phyloP scores from a whole-genome alignment of 768 basidiomycete genomes.

The Lepiota venenata region DNA sequence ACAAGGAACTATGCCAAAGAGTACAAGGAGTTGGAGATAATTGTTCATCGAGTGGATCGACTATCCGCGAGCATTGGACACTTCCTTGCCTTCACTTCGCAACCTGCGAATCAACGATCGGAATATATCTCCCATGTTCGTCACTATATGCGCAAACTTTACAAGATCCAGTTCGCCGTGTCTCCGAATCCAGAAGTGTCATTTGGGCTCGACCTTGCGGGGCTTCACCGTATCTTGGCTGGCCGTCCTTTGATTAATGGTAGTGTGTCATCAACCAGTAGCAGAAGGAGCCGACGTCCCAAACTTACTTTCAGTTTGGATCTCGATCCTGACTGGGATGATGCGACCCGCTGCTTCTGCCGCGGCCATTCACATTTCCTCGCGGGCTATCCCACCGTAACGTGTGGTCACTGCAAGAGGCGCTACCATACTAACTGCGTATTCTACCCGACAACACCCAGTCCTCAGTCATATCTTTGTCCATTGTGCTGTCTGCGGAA shows the following conservation, averaged over 20 bases:
- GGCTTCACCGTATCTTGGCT: conserved; percentile 78
- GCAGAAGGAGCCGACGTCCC: conserved; percentile 50
- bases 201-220: conserved; percentile 79
- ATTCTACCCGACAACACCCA: conserved; percentile 49
- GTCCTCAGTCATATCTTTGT: conserved; percentile 42
- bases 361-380: conserved; percentile 63
- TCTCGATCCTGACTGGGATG: conserved; percentile 66
- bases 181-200: conserved; percentile 79
- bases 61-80: conserved; percentile 73
- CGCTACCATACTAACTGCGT: conserved; percentile 76
- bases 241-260: conserved; percentile 41
- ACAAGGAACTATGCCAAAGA: conserved; percentile 76
- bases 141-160: conserved; percentile 89
- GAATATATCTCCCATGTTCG: conserved; percentile 82
- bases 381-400: conserved; percentile 57
- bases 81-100: conserved; percentile 71
- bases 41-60: conserved; percentile 77
- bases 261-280: conserved; percentile 8
- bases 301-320: conserved; percentile 78
- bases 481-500: conserved; percentile 78
- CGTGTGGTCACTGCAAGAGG: conserved; percentile 64
- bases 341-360: conserved; percentile 80
- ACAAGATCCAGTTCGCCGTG: conserved; percentile 87
- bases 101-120: conserved; percentile 65
- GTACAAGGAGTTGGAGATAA: conserved; percentile 76